Conservation (phyloP, 257 asterid genomes). For the Coffea eugenioides region DNA sequence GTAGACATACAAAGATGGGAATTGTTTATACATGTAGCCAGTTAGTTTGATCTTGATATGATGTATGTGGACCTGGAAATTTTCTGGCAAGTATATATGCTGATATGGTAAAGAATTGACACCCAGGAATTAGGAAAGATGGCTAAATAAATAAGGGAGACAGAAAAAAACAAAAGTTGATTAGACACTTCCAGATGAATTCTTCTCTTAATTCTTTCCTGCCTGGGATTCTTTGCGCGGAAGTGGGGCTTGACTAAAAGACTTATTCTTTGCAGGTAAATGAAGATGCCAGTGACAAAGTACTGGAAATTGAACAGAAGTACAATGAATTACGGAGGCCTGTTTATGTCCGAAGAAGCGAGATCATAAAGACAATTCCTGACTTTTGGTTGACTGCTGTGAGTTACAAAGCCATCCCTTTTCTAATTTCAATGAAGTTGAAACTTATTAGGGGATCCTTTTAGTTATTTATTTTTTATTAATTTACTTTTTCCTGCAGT, state of each 20-base stretch:
- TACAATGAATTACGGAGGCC: conserved; percentile 44
- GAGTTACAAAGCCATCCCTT: conserved; percentile 22
- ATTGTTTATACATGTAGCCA: neutral
- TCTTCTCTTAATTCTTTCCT: neutral
- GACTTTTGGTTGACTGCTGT: conserved; percentile 60
- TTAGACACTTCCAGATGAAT: neutral
- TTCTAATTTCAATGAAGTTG: conserved; percentile 10
- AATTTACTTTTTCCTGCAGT: conserved; percentile 35
- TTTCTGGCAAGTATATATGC: neutral
- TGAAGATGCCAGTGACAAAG: conserved; percentile 41
- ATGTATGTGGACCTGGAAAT: neutral
- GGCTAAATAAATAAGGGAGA: neutral
- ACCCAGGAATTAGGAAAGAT: neutral
- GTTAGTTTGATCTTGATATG: neutral
- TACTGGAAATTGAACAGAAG: conserved; percentile 41
- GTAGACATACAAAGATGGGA: neutral
- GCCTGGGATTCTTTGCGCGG: neutral
- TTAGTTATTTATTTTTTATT: neutral
- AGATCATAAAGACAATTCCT: conserved; percentile 44
- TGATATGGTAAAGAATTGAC: neutral
- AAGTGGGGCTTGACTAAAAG: conserved; percentile 1
- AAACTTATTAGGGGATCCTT: neutral
- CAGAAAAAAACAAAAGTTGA: neutral
- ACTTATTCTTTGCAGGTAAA: conserved; percentile 37
- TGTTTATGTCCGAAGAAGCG: conserved; percentile 40